A percentile compares a stretch with the other conserved stretches of the same genome.
Conservation (phyloP, 805 yeast species). For the Priceomyces carsonii region DNA sequence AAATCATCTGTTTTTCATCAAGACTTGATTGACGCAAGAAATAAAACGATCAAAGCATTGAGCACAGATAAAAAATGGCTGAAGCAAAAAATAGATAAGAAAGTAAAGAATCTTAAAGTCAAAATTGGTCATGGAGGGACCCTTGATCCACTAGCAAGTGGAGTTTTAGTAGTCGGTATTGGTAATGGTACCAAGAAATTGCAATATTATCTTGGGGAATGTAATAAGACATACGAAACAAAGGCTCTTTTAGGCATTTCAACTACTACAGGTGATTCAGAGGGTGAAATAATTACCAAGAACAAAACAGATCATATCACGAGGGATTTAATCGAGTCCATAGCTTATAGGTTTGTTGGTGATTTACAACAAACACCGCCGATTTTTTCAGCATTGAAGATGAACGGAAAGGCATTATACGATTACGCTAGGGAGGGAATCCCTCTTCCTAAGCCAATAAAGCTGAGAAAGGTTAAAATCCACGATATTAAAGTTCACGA, state of each 20-base stretch:
- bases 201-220: constrained; percentile 67
- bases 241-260: constrained; percentile 84
- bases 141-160: constrained; percentile 93
- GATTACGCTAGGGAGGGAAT: constrained; percentile 90
- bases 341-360: constrained; percentile 73
- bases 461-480: constrained; percentile 70
- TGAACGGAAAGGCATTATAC: constrained; percentile 91
- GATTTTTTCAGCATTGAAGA: constrained; percentile 87
- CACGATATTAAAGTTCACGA: constrained; percentile 51
- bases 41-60: constrained; percentile 42
- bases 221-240: constrained; percentile 79
- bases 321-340: constrained; percentile 47
- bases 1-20: constrained; percentile 56
- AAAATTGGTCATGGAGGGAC: constrained; percentile 99
- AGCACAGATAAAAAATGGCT: constrained; percentile 41
- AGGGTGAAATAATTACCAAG: constrained; percentile 73
- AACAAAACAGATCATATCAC: constrained; percentile 60
- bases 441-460: constrained; percentile 83
- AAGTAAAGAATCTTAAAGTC: constrained; percentile 56
- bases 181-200: constrained; percentile 87
- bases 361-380: constrained; percentile 90
- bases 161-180: constrained; percentile 89
- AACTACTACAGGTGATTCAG: constrained; percentile 92
- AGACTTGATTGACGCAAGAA: constrained; percentile 52
- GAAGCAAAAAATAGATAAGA: constrained; percentile 50